Evolutionary conservation across 2,329 filamentous ascomycete species (phyloP), one percentile per base, ranked within the genome.

Genomic region (Diaporthe vaccinii): DNA sequence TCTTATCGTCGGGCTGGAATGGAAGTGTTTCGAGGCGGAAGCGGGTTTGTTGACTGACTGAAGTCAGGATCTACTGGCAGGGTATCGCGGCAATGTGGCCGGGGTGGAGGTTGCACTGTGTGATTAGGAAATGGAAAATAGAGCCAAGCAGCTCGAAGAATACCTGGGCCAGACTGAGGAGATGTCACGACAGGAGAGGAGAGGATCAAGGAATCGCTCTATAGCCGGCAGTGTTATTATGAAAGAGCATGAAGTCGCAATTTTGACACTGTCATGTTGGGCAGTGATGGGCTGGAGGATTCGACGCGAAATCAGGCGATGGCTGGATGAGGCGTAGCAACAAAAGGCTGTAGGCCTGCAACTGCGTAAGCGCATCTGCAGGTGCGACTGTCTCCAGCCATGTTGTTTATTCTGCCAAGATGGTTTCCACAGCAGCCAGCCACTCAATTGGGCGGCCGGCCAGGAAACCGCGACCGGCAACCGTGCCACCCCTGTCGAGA

Each of bases 321-420:
- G 57, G 55, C 67, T 71, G 67, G 59, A 36, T 31, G 39, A 75
- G 55, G 46, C 65, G 49, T 68, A 46, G 22, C 51, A 58, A 49
- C 62, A 39, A 49, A 46, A 71, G 44, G 25, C 46, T 39, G 65
- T 46, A 44, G 34, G 39, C 59, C 41, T 57, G 51, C 31, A 53
- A 62, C 55, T 59, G 67, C 36, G 67, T 39, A 41, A 58, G 73
- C 70, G 41, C 49, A 61, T 46, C 31, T 68, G 70, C 70, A 73
- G 59, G 61, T 72, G 74, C 72, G 74, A 72, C 61, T 57, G 70
- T 39, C 34, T 69, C 65, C 65, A 69, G 65, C 65, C 65, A 69
- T 69, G 46, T 69, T 75, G 62, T 75, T 70, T 74, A 76, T 73
- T 71, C 65, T 69, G 65, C 65, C 65, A 69, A 69, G 71, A 46